Evolutionary conservation across 2,329 filamentous ascomycete species (phyloP), one percentile per base, ranked within the genome.

Genomic region (Gnomoniopsis sp.): DNA sequence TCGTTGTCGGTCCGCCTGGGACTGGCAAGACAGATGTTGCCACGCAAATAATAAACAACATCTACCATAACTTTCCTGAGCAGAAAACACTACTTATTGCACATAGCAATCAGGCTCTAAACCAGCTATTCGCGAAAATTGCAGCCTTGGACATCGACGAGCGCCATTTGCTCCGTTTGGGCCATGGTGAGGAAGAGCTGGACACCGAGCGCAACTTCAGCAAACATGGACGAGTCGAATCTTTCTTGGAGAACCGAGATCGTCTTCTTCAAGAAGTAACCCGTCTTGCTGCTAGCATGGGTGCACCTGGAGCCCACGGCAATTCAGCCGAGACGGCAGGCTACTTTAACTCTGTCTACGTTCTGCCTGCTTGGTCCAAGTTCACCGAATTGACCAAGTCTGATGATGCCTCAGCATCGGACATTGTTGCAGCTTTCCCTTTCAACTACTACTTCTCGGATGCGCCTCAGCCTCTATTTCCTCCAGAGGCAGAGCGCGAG

Each of bases 11-110:
- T 1, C 95, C 95, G 55, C 95, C 95, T 8, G 95, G 95, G 56
- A 99, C 95, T 7, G 95, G 96, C 63, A 99, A 99, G 78, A 99
- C 95, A n/a, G 95, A 99, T 74, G 95, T 99, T 55, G 93, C 92
- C 50, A 97, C 93, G 4, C 95, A 99, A 73, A 96, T 98, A 71
- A 99, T 99, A 75, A 97, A 91, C 77, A 97, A 98, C 72, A 89
- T 99, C 66, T 99, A 99, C 70, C 93, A 98, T 78, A 96, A 98
- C 74, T 99, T 97, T 71, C 93, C 95, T 8, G 81, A 88, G 63
- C 92, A 99, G 72, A 89, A 91, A 66, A 99, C 95, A 0, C 78
- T 99, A 19, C 84, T 99, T 44, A 86, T 99, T 63, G 95, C 95
- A 4, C 95, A 99, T 72, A 98, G 93, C 74, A 99, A 99, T 70